Evolutionary conservation across 176 grass and related monocot genomes (phyloP), one percentile per base, ranked within the genome.

Genomic region (Areca catechu): DNA sequence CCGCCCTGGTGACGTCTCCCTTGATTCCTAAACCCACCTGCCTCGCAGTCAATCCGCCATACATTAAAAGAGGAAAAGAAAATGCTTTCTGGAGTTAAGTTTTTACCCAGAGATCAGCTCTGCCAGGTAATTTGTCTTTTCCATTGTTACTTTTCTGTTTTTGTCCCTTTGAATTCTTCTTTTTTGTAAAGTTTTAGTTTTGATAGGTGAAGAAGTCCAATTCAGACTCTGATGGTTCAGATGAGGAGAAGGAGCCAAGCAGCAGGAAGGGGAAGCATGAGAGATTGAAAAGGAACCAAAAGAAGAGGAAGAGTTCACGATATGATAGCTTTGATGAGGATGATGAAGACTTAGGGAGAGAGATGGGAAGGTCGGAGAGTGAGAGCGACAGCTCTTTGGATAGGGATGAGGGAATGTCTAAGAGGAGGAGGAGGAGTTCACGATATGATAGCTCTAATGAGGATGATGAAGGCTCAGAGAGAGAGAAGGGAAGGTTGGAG

Each of bases 171-270:
- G 27, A 29, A 29, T 43, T 43, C 2, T 12, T 43, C 34, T 12
- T 43, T 43, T 43, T 43, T 43, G 34, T 14, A 43, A 43, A 2
- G 9, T 43, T 43, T 43, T 43, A 58, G 50, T 24, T 23, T 7
- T 21, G 62, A 54, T 78, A 84, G 59, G 66, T 19, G 7, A 50
- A 61, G 1, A 17, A 53, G 34, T 12, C 34, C 23, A 53, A 23
- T 55, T 88, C 80, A 15, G 77, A 77, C 14, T 94, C 80, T 1
- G 77, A 84, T 47, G 68, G 18, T 49, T 78, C 62, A 9, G 63
- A 52, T 4, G 34, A 66, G 7, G 71, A 62, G 73, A 65, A 37
- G 9, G 72, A 61, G 73, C 76, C 43, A 66, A 84, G 60, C 22
- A 62, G 70, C 25, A 67, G 57, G 0, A 76, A 63, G 57, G 84